These are phyloP conservation scores for Megacollybia marginata DNA, from an alignment of 768 basidiomycete species.

Conservation along the genomic window DNA sequence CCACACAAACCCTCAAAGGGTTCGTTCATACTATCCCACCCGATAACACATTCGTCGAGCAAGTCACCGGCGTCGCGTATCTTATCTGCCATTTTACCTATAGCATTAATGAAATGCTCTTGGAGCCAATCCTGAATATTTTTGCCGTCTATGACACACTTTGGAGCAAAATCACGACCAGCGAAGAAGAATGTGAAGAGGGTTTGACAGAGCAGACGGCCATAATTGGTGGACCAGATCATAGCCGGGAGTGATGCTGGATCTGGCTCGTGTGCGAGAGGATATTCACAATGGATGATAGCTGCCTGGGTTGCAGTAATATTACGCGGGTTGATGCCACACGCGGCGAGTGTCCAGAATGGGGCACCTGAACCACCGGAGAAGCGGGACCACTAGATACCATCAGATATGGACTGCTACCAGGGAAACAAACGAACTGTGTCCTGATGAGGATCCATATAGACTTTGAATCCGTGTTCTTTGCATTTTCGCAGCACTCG, in stretches of 20 bases:
- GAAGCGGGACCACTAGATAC: constrained; percentile 83
- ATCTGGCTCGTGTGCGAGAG: constrained; percentile 48
- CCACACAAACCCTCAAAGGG: constrained; percentile 76
- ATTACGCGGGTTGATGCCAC: constrained; percentile 81
- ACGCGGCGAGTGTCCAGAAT: constrained; percentile 87
- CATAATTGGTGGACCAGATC: constrained; percentile 97
- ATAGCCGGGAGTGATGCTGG: constrained; percentile 81
- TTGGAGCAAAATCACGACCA: constrained; percentile 83
- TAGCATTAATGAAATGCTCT: constrained; percentile 66
- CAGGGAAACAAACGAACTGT: constrained; percentile 48
- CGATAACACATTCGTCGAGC: constrained; percentile 83
- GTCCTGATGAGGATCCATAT: constrained; percentile 96
- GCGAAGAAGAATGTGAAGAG: constrained; percentile 95
- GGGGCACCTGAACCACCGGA: constrained; percentile 93
- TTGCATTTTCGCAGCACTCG: constrained; percentile 86
- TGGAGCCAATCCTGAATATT: constrained; percentile 91
- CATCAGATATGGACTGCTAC: neutral
- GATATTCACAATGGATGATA: constrained; percentile 87
- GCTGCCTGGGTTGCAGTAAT: constrained; percentile 83
- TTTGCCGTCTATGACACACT: constrained; percentile 82
- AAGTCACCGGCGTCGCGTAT: constrained; percentile 71
- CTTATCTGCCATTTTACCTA: constrained; percentile 67
- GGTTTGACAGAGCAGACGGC: constrained; percentile 80
- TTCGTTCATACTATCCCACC: constrained; percentile 97
- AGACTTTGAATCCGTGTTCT: constrained; percentile 85